Percentiles rank a stretch among this genome's conserved stretches.
Conservation (phyloP, 164 flowering plant species). For the Berberis vulgaris region DNA sequence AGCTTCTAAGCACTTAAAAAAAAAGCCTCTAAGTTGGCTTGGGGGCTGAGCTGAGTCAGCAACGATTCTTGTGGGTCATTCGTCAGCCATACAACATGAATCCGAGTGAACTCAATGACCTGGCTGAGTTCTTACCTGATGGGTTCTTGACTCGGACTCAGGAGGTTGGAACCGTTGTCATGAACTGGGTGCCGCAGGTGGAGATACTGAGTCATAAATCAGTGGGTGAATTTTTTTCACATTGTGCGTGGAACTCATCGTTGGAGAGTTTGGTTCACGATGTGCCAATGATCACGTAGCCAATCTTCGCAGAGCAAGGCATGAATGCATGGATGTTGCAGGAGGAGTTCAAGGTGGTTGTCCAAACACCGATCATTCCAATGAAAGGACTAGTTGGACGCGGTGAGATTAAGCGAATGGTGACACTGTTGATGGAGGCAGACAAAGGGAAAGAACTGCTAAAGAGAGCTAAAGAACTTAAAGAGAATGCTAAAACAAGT, state of each 20-base stretch:
- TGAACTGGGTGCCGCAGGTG: slow-evolving; percentile 39
- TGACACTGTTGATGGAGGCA: slow-evolving; percentile 26
- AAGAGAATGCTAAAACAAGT: not conserved
- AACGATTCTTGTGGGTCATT: not conserved
- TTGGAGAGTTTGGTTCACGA: slow-evolving; percentile 30
- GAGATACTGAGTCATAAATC: slow-evolving; percentile 26
- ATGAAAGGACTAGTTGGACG: slow-evolving; percentile 19
- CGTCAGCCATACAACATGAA: not conserved
- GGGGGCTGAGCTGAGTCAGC: not conserved
- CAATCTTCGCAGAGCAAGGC: slow-evolving; percentile 37
- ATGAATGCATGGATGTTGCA: slow-evolving; percentile 23
- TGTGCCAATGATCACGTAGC: slow-evolving; percentile 48
- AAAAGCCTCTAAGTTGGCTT: too few species aligned
- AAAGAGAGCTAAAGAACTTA: slow-evolving; percentile 3
- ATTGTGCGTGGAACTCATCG: slow-evolving; percentile 47
- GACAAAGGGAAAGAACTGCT: slow-evolving; percentile 17
- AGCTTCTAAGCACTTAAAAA: too few species aligned
- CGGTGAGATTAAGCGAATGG: slow-evolving; percentile 22
- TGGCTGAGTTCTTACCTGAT: slow-evolving; percentile 20
- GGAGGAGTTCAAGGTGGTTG: slow-evolving; percentile 28
- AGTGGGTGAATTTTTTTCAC: slow-evolving; percentile 40
- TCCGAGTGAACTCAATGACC: slow-evolving; percentile 13
- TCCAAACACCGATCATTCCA: slow-evolving; percentile 16
- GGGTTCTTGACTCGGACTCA: slow-evolving; percentile 32
- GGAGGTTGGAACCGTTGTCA: slow-evolving; percentile 29